A percentile compares a stretch with the other conserved stretches of the same genome.
Evolutionary conservation across 2,329 filamentous ascomycete species (phyloP).

Genomic region (Lachnum nothofagi): DNA sequence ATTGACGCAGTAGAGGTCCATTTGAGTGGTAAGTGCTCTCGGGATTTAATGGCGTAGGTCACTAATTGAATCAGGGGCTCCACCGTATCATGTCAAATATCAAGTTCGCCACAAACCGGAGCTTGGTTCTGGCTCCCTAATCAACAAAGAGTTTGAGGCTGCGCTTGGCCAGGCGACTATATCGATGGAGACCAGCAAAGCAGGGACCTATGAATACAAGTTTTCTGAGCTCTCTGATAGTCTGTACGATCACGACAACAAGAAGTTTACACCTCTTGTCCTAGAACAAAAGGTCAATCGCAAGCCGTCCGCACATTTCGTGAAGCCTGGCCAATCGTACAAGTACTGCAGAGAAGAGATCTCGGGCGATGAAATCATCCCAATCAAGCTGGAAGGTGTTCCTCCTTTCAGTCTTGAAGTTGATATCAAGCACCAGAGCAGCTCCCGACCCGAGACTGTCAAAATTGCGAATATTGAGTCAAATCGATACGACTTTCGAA

Average conservation of each 20-base stretch:
- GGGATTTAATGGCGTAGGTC: slow-evolving; percentile 2
- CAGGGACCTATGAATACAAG: slow-evolving; percentile 80
- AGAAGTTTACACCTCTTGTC: slow-evolving; percentile 59
- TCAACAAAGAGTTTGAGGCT: slow-evolving; percentile 68
- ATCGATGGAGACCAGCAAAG: slow-evolving; percentile 76
- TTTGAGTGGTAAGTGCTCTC: slow-evolving; percentile 58
- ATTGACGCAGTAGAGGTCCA: slow-evolving; percentile 81
- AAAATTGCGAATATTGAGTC: slow-evolving; percentile 73
- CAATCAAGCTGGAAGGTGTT: slow-evolving; percentile 74
- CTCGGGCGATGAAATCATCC: slow-evolving; percentile 77
- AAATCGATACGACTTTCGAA: slow-evolving; percentile 70
- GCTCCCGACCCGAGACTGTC: slow-evolving; percentile 72
- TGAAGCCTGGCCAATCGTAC: slow-evolving; percentile 84
- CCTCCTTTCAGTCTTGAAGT: slow-evolving; percentile 88
- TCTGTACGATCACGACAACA: slow-evolving; percentile 72
- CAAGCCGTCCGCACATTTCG: slow-evolving; percentile 75
- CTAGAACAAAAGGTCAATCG: slow-evolving; percentile 81
- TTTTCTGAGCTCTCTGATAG: slow-evolving; percentile 79
- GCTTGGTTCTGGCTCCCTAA: slow-evolving; percentile 59
- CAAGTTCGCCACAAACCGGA: slow-evolving; percentile 68
- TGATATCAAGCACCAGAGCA: slow-evolving; percentile 86
- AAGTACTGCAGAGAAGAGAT: slow-evolving; percentile 89
- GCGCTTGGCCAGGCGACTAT: slow-evolving; percentile 72
- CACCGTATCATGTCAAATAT: slow-evolving; percentile 81
- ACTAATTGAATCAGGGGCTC: slow-evolving; percentile 50